These are phyloP conservation scores for Penstemon davidsonii DNA, from an alignment of 257 asterid species.

Conservation along the genomic window DNA sequence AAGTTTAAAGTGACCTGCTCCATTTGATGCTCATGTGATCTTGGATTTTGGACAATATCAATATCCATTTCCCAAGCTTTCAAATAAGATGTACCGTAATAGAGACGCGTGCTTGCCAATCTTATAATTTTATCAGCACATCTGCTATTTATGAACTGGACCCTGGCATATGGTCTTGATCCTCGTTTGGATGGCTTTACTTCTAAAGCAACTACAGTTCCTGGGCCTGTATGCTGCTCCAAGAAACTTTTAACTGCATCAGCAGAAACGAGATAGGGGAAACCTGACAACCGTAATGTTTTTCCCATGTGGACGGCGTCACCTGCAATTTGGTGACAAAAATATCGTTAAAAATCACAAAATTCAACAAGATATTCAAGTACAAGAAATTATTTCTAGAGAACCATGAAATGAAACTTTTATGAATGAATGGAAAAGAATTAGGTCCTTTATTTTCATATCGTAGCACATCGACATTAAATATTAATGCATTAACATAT, in stretches of 20 bases:
- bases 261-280: constrained; percentile 47
- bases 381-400: too few species aligned
- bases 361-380: neutral
- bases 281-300: constrained; percentile 52
- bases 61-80: constrained; percentile 42
- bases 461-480: too few species aligned
- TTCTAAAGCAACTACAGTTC: constrained; percentile 56
- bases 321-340: constrained; percentile 13
- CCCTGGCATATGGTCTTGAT: constrained; percentile 60
- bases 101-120: constrained; percentile 34
- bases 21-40: constrained; percentile 39
- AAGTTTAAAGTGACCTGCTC: constrained; percentile 45
- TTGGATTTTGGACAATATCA: constrained; percentile 40
- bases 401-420: too few species aligned
- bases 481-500: neutral
- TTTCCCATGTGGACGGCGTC: constrained; percentile 27
- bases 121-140: constrained; percentile 39
- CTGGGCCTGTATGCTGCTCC: constrained; percentile 49
- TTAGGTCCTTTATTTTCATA: too few species aligned
- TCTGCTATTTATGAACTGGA: constrained; percentile 47
- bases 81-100: constrained; percentile 58
- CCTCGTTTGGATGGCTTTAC: constrained; percentile 48
- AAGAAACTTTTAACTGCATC: constrained; percentile 33
- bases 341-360: neutral
- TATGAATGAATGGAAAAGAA: too few species aligned